A percentile compares a stretch with the other conserved stretches of the same genome.
Conservation (phyloP, 2,329 filamentous ascomycete genomes). For the Metarhizium sp. region DNA sequence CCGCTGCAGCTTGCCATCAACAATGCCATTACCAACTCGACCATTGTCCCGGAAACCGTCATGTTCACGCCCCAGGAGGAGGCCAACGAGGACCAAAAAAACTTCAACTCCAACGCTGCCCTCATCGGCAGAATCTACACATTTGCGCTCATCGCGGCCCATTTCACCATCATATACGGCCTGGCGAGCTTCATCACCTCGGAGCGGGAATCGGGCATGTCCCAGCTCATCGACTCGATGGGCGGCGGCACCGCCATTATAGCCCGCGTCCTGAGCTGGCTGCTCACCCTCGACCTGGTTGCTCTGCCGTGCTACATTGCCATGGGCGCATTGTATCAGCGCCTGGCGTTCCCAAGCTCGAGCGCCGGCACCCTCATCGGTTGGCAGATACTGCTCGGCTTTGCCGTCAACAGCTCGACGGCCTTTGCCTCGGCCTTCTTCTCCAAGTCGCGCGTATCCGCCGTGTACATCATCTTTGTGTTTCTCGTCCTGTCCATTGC, state of each 20-base stretch:
- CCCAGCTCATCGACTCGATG: slow-evolving; percentile 24
- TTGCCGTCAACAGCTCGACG: slow-evolving; percentile 53
- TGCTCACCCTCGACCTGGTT: slow-evolving; percentile 16
- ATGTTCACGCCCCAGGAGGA: slow-evolving; percentile 10
- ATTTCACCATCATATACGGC: slow-evolving; percentile 12
- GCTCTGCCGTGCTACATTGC: slow-evolving; percentile 30
- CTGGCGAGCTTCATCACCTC: slow-evolving; percentile 14
- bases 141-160: slow-evolving; percentile 15
- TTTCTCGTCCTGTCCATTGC: slow-evolving; percentile 18
- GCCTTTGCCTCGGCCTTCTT: slow-evolving; percentile 42
- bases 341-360: slow-evolving; percentile 18
- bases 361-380: slow-evolving; percentile 23
- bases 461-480: slow-evolving; percentile 20
- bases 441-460: slow-evolving; percentile 19
- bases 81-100: slow-evolving; percentile 2
- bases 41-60: slow-evolving; percentile 10
- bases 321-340: slow-evolving; percentile 24
- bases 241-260: slow-evolving; percentile 31
- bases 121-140: slow-evolving; percentile 11
- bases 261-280: slow-evolving; percentile 16
- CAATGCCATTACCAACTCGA: slow-evolving; percentile 19
- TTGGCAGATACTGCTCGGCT: slow-evolving; percentile 37
- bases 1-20: slow-evolving; percentile 25
- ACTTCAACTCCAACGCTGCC: neutral
- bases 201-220: slow-evolving; percentile 22